Percentiles rank a stretch among this genome's conserved stretches.
phyloP scores from a whole-genome alignment of 352 stramenopile genomes.

The Pythium myriotylum region DNA sequence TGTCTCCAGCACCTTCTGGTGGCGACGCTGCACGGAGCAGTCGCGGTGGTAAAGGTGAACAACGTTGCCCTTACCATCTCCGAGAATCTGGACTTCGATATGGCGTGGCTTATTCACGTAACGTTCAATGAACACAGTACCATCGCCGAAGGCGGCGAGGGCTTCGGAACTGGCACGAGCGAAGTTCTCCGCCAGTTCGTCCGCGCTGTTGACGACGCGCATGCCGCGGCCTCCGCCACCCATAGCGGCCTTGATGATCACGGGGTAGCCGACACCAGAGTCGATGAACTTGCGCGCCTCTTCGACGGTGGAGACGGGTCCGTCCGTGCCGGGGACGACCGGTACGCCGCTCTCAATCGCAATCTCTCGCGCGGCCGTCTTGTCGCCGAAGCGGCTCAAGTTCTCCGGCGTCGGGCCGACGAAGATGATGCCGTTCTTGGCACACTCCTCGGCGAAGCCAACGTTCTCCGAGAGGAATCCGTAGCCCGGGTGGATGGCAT shows the following conservation, averaged over 20 bases:
- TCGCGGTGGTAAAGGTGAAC: slow-evolving; percentile 97
- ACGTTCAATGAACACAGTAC: slow-evolving; percentile 95
- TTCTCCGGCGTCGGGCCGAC: slow-evolving; percentile 95
- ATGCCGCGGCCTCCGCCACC: slow-evolving; percentile 97
- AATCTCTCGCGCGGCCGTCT: slow-evolving; percentile 87
- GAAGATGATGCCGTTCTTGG: slow-evolving; percentile 93
- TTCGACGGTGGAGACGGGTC: slow-evolving; percentile 85
- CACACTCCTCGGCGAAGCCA: slow-evolving; percentile 92
- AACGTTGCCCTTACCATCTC: slow-evolving; percentile 93
- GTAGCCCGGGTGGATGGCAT: slow-evolving; percentile 97
- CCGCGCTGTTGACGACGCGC: slow-evolving; percentile 86
- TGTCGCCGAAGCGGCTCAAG: slow-evolving; percentile 88
- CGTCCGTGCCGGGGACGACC: slow-evolving; percentile 90
- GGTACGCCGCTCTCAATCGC: slow-evolving; percentile 90
- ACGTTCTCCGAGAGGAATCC: slow-evolving; percentile 97
- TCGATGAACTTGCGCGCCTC: slow-evolving; percentile 92
- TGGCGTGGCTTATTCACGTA: slow-evolving; percentile 96
- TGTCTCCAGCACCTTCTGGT: slow-evolving; percentile 98
- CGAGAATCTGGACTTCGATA: slow-evolving; percentile 98
- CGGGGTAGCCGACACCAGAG: slow-evolving; percentile 90
- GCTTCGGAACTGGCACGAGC: slow-evolving; percentile 83
- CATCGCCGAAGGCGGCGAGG: slow-evolving; percentile 93
- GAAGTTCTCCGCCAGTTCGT: slow-evolving; percentile 91
- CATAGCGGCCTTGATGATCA: slow-evolving; percentile 99
- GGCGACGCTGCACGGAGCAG: slow-evolving; percentile 97